Evolutionary conservation across 805 yeast genomes (phyloP), one percentile per base, ranked within the genome.

Genomic region (Wickerhamiella allomyrinae): DNA sequence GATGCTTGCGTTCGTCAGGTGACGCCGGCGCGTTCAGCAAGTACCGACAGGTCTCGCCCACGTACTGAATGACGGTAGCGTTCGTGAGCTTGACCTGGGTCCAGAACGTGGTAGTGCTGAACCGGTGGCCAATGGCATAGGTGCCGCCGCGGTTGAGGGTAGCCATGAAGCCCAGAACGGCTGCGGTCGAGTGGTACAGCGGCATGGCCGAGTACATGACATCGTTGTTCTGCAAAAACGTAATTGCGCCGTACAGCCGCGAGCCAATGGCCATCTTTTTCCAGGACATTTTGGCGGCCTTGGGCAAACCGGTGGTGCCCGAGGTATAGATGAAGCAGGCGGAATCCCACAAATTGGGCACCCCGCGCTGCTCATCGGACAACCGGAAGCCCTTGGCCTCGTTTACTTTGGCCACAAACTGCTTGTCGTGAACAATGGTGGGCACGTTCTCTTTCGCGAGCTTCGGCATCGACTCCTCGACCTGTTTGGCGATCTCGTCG

Each of bases 241-340:
- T 71, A 34, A 83, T 77, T 48, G 70, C 70, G 1, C 84, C 83
- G 55, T 84, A 86, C 20, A 83, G 56, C 2, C 69, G 60, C 1
- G 84, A 64, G 1, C 94, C 94, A 65, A 80, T 66, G 37, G 69
- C 71, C 6, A 81, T 72, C 60, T 86, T 87, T 53, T 85, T 70
- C 95, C 95, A 86, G 4, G 91, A 78, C 77, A 87, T 77, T 43
- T 82, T 79, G 2, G 94, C 96, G 5, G 95, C 81, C 60, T 87
- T 87, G 13, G 97, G 96, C 47, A 87, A 63, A 0, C 96, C 96
- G 0, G 96, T 84, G 6, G 96, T 89, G 31, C 97, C 97, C 0
- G 94, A 82, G 0, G 97, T 87, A 59, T 79, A 87, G 40, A 87
- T 83, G 49, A 83, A 69, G 49, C 78, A 71, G 17, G 81, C 77